phyloP scores from a whole-genome alignment of 768 basidiomycete species.

The Boletus fagicola region DNA sequence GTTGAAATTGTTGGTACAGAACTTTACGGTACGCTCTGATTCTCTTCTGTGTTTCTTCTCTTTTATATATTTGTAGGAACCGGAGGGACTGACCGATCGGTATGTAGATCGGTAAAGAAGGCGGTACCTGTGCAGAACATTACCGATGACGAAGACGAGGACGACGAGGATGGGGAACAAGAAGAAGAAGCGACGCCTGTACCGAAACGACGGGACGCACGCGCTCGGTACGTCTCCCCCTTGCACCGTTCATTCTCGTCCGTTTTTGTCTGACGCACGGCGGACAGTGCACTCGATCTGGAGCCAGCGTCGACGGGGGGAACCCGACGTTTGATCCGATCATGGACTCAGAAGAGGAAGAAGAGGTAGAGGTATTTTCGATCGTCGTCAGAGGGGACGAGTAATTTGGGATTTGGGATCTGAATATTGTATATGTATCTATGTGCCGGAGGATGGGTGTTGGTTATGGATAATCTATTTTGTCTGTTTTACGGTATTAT shows the following conservation, averaged over 20 bases:
- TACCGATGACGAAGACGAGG: conserved; percentile 34
- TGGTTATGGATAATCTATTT: no score
- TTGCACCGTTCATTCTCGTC: neutral
- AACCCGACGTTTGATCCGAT: conserved; percentile 45
- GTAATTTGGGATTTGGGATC: neutral
- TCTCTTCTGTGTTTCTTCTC: neutral
- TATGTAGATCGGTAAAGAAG: conserved; percentile 41
- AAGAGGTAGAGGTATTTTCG: neutral
- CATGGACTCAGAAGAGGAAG: conserved; percentile 51
- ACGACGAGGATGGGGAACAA: conserved; percentile 39
- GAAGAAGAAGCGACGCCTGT: conserved; percentile 40
- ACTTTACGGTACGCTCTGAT: no score
- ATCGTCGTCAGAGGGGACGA: neutral
- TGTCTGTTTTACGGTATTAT: no score
- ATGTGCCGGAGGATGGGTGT: no score
- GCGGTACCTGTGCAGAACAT: conserved; percentile 25
- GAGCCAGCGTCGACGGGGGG: conserved; percentile 7
- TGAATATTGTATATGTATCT: no score
- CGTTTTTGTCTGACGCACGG: neutral
- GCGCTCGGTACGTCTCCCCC: conserved; percentile 9
- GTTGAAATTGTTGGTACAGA: no score
- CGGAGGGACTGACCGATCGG: neutral
- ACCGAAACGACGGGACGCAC: conserved; percentile 13
- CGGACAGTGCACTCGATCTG: conserved; percentile 5
- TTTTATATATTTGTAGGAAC: neutral